Conservation (phyloP, 2,329 filamentous ascomycete genomes). For the Torrubiellomyces zombiae region DNA sequence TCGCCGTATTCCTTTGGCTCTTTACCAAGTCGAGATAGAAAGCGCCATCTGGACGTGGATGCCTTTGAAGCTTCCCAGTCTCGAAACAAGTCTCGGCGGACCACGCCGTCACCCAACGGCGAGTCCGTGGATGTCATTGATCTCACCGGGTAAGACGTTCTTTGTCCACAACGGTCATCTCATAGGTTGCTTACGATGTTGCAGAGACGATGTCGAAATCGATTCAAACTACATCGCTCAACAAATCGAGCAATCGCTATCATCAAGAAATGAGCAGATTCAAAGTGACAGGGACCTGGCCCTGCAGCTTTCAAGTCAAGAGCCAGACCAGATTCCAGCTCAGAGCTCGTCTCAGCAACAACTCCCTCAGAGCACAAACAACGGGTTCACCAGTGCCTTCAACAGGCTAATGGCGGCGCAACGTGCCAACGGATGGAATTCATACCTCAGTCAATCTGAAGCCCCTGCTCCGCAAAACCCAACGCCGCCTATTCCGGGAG, state of each 20-base stretch:
- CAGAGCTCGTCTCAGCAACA: too few species aligned
- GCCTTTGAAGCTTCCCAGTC: slow-evolving; percentile 5
- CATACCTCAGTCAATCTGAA: too few species aligned
- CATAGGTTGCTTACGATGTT: slow-evolving; percentile 6
- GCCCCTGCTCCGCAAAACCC: slow-evolving; percentile 1
- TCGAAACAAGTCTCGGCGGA: slow-evolving; percentile 17
- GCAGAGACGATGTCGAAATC: slow-evolving; percentile 17
- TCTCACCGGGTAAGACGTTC: slow-evolving; percentile 21
- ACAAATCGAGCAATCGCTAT: slow-evolving; percentile 18
- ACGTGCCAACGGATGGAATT: slow-evolving; percentile 5
- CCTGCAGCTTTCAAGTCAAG: slow-evolving; percentile 10
- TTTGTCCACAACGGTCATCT: neutral
- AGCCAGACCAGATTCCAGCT: too few species aligned
- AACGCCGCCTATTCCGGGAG: slow-evolving; percentile 6
- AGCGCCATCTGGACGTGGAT: slow-evolving; percentile 11
- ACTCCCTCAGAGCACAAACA: too few species aligned
- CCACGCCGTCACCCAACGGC: slow-evolving; percentile 8
- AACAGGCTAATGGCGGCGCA: slow-evolving; percentile 14
- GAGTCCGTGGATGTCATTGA: slow-evolving; percentile 19
- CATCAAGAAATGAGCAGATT: slow-evolving; percentile 14
- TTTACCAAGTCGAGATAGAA: slow-evolving; percentile 14
- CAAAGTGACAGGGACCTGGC: slow-evolving; percentile 14
- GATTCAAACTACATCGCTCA: slow-evolving; percentile 13
- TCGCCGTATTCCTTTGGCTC: too few species aligned
- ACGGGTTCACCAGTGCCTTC: too few species aligned